These are phyloP conservation scores for Davidsoniella australis DNA, from an alignment of 2,329 filamentous ascomycete genomes.

Conservation along the genomic window DNA sequence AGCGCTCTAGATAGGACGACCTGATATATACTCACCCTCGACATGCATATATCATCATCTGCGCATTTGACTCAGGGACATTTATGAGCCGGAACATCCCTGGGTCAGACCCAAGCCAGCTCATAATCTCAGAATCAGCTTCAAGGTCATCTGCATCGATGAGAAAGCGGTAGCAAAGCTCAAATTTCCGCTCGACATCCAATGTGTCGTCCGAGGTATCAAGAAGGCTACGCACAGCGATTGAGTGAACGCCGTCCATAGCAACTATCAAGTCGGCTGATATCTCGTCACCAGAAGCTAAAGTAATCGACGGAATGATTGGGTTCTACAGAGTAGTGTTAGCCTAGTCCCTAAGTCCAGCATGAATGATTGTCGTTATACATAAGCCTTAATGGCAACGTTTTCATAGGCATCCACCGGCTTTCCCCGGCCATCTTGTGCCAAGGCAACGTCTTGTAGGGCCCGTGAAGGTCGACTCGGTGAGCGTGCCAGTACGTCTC, in stretches of 20 bases:
- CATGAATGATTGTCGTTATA: background rate
- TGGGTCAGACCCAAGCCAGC: constrained; percentile 17
- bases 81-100: constrained; percentile 13
- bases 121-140: constrained; percentile 18
- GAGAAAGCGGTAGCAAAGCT: constrained; percentile 23
- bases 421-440: constrained; percentile 15
- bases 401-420: constrained; percentile 13
- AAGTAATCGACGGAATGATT: constrained; percentile 16
- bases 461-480: constrained; percentile 25
- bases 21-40: constrained; percentile 15
- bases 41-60: constrained; percentile 21
- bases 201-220: constrained; percentile 6
- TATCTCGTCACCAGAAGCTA: constrained; percentile 18
- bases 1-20: background rate
- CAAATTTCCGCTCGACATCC: constrained; percentile 14
- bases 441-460: constrained; percentile 21
- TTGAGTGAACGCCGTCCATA: constrained; percentile 27
- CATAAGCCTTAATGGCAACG: background rate
- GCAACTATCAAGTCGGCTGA: constrained; percentile 25
- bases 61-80: constrained; percentile 14
- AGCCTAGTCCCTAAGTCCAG: no score
- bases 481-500: constrained; percentile 22
- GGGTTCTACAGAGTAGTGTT: constrained; percentile 14
- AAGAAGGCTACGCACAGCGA: constrained; percentile 17
- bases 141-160: constrained; percentile 18